phyloP scores from a whole-genome alignment of 225 moss, liverwort and hornwort genomes.

The Polytrichum formosum region DNA sequence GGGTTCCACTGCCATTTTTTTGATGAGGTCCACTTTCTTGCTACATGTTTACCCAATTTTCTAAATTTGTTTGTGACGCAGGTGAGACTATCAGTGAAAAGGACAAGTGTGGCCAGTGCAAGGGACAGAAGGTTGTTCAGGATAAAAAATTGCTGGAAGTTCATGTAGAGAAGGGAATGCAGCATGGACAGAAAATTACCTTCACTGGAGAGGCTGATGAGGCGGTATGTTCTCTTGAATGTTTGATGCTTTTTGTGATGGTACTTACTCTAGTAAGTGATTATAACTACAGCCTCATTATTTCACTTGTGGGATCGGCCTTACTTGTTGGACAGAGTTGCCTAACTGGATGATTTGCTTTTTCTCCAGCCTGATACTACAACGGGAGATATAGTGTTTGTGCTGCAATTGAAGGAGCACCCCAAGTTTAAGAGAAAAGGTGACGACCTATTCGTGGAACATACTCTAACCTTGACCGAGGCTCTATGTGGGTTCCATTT shows the following conservation, averaged over 20 bases:
- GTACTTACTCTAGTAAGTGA: neutral
- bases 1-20: too few relatives aligned
- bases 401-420: slow-evolving; percentile 87
- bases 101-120: slow-evolving; percentile 90
- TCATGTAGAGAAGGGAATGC: slow-evolving; percentile 92
- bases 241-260: neutral
- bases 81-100: slow-evolving; percentile 87
- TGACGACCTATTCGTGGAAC: slow-evolving; percentile 87
- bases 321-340: neutral
- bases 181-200: slow-evolving; percentile 79
- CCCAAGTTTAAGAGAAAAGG: slow-evolving; percentile 84
- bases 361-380: slow-evolving; percentile 68
- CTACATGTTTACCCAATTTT: too few relatives aligned
- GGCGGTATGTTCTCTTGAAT: slow-evolving; percentile 48
- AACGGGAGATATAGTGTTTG: slow-evolving; percentile 92
- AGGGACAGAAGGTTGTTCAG: slow-evolving; percentile 85
- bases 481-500: slow-evolving; percentile 92
- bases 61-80: slow-evolving; percentile 11
- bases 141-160: slow-evolving; percentile 95
- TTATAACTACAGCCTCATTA: neutral
- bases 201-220: slow-evolving; percentile 96
- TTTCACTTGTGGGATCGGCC: too few relatives aligned
- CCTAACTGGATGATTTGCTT: neutral
- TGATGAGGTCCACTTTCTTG: too few relatives aligned
- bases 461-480: slow-evolving; percentile 69